Conservation (phyloP, 768 basidiomycete species). For the Hortiboletus campestris region DNA sequence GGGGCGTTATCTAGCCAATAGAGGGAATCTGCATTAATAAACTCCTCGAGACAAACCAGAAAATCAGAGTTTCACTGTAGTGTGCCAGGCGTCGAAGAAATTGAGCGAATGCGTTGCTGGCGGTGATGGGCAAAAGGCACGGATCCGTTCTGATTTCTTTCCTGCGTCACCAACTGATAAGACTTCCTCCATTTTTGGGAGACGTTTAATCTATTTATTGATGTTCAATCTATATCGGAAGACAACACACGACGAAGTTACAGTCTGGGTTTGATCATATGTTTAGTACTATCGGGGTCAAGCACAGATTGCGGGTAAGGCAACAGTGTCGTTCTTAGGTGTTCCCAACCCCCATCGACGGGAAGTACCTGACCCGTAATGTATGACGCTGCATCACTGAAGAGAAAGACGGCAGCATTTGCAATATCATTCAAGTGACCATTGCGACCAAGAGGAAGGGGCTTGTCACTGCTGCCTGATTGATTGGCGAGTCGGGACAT, state of each 20-base stretch:
- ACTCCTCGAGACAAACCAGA: no score
- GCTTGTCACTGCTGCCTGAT: background rate
- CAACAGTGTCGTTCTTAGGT: slow-evolving; percentile 45
- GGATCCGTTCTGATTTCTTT: no score
- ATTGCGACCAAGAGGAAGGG: slow-evolving; percentile 46
- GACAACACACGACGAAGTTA: slow-evolving; percentile 7
- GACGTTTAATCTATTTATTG: background rate
- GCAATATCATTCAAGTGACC: slow-evolving; percentile 65
- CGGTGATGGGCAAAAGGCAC: no score
- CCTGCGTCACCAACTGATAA: background rate
- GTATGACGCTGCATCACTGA: slow-evolving; percentile 75
- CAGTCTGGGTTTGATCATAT: slow-evolving; percentile 49
- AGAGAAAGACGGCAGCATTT: slow-evolving; percentile 73
- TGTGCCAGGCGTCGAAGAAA: background rate
- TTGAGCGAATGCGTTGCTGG: no score
- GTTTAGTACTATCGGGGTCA: slow-evolving; percentile 50
- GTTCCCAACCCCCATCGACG: slow-evolving; percentile 66
- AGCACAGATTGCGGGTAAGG: slow-evolving; percentile 67
- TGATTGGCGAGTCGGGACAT: slow-evolving; percentile 50
- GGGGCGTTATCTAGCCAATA: background rate
- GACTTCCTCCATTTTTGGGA: background rate
- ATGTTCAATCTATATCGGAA: background rate
- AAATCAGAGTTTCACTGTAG: background rate
- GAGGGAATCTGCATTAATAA: background rate
- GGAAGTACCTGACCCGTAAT: slow-evolving; percentile 75